A percentile compares a stretch with the other conserved stretches of the same genome.
phyloP scores from a whole-genome alignment of 176 grass and related monocot genomes.

The Tillandsia fasciculata region DNA sequence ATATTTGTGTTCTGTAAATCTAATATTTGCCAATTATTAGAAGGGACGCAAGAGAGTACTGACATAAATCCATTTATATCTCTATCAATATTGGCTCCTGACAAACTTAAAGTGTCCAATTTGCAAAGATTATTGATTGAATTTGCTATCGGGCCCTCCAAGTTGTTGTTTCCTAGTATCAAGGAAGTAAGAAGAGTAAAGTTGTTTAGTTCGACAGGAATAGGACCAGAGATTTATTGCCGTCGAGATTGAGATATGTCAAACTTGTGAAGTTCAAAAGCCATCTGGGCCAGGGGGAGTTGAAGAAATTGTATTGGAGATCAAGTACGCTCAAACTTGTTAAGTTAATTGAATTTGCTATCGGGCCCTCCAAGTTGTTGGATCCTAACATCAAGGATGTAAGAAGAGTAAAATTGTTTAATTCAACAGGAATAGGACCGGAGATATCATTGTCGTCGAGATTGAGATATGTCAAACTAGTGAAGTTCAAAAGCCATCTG shows the following conservation, averaged over 20 bases:
- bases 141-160: neutral
- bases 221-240: neutral
- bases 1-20: neutral
- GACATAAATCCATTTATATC: neutral
- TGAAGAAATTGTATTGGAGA: fast-evolving
- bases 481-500: no score
- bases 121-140: neutral
- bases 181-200: neutral
- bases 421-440: no score
- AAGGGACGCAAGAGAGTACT: neutral
- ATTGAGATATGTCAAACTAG: no score
- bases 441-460: no score
- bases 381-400: no score
- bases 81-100: neutral
- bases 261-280: conserved; percentile 18
- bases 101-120: neutral
- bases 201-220: neutral
- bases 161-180: neutral
- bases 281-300: neutral
- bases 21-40: neutral
- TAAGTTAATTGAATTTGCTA: conserved; percentile 1
- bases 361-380: no score
- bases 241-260: fast-evolving
- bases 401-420: no score
- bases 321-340: neutral